phyloP scores from a whole-genome alignment of 2,329 filamentous ascomycete species.

The Pyrenophora teres region DNA sequence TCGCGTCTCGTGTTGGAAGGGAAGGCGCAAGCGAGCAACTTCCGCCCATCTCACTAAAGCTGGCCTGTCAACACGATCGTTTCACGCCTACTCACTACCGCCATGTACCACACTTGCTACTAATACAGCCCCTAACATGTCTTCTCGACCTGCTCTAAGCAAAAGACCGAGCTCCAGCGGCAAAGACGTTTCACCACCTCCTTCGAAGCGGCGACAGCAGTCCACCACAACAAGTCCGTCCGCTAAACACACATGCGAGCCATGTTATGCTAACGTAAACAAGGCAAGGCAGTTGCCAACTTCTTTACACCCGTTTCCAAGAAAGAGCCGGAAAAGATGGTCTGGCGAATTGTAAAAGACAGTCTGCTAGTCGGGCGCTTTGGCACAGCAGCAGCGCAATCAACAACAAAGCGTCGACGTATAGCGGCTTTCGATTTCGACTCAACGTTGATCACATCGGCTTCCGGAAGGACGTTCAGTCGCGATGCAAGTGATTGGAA shows the following conservation, averaged over 20 bases:
- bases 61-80: constrained; percentile 6
- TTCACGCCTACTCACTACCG: not conserved
- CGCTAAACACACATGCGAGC: not conserved
- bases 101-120: not conserved
- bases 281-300: constrained; percentile 72
- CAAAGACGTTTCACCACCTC: constrained; percentile 61
- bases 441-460: constrained; percentile 80
- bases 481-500: constrained; percentile 80
- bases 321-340: constrained; percentile 76
- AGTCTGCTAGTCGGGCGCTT: constrained; percentile 80
- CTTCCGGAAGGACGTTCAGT: constrained; percentile 79
- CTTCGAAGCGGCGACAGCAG: constrained; percentile 59
- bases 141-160: constrained; percentile 18
- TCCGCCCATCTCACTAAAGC: not conserved
- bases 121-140: constrained; percentile 21
- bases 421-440: constrained; percentile 60
- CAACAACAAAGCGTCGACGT: constrained; percentile 21
- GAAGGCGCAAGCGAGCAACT: constrained; percentile 17
- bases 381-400: constrained; percentile 51
- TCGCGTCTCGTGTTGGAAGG: constrained; percentile 29
- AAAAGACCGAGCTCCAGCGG: constrained; percentile 49
- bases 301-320: constrained; percentile 90
- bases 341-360: constrained; percentile 69
- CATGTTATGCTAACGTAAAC: constrained; percentile 5
- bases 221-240: constrained; percentile 60